A percentile compares a stretch with the other conserved stretches of the same genome.
Evolutionary conservation across 2,329 filamentous ascomycete species (phyloP).

Genomic region (Ploettnerulaceae sp.): DNA sequence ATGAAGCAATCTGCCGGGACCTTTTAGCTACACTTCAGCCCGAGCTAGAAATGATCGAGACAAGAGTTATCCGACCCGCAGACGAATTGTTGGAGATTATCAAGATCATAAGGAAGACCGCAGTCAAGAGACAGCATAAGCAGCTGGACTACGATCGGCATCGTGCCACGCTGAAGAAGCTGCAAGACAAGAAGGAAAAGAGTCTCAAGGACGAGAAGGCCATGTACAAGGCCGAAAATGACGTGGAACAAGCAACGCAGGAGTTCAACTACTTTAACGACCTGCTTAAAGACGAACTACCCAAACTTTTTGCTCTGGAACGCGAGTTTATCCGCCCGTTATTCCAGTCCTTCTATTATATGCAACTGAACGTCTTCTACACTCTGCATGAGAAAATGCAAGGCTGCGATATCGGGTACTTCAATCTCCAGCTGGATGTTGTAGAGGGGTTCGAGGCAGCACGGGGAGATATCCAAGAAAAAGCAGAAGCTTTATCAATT

Average conservation of each 20-base stretch:
- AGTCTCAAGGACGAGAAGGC: conserved; percentile 95
- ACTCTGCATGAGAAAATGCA: conserved; percentile 98
- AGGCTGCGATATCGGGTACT: conserved; percentile 93
- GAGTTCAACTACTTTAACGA: conserved; percentile 99
- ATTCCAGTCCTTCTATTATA: conserved; percentile 99
- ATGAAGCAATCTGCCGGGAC: conserved; percentile 85
- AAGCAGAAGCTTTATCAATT: conserved; percentile 77
- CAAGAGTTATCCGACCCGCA: conserved; percentile 82
- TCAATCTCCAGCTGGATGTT: conserved; percentile 84
- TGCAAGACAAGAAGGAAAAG: conserved; percentile 97
- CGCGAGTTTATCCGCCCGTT: conserved; percentile 92
- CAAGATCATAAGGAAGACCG: conserved; percentile 88
- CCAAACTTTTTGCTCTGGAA: conserved; percentile 84
- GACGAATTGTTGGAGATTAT: conserved; percentile 92
- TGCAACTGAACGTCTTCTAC: conserved; percentile 99
- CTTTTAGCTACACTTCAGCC: conserved; percentile 83
- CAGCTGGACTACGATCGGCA: conserved; percentile 94
- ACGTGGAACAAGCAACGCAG: conserved; percentile 85
- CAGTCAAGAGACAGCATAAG: conserved; percentile 91
- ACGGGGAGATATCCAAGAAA: conserved; percentile 80
- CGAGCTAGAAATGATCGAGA: conserved; percentile 97
- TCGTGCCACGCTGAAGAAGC: conserved; percentile 77
- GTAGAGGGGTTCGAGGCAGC: conserved; percentile 88
- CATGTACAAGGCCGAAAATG: conserved; percentile 89
- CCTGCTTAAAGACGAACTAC: conserved; percentile 90